Conservation (phyloP, 345 rosid species). For the Citrus hindsii region DNA sequence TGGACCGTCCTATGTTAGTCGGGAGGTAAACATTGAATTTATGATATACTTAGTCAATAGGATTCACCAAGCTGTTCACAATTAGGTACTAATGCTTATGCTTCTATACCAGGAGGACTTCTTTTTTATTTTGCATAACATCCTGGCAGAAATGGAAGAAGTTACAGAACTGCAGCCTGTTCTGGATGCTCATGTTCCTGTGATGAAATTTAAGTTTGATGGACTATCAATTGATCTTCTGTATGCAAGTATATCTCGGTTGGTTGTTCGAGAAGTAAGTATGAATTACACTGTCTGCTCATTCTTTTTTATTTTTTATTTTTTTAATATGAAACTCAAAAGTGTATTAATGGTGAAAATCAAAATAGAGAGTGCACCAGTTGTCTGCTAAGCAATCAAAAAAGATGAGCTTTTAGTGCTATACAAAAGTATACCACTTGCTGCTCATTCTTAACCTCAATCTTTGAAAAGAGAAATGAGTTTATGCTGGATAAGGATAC, state of each 20-base stretch:
- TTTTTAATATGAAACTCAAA: too few relatives aligned
- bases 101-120: constrained; percentile 48
- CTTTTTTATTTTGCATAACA: constrained; percentile 49
- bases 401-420: too few relatives aligned
- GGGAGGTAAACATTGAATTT: constrained; percentile 41
- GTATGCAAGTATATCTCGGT: constrained; percentile 55
- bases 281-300: not conserved
- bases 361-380: too few relatives aligned
- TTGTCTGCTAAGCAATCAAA: too few relatives aligned
- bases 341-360: too few relatives aligned
- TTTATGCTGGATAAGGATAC: not conserved
- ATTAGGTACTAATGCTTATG: not conserved
- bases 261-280: constrained; percentile 64
- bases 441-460: too few relatives aligned
- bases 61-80: not conserved
- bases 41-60: not conserved
- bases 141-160: constrained; percentile 55
- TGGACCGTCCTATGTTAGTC: constrained; percentile 66
- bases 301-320: too few relatives aligned
- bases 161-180: constrained; percentile 68
- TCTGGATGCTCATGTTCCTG: constrained; percentile 80
- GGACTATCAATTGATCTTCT: constrained; percentile 69
- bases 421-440: too few relatives aligned
- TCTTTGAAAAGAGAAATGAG: too few relatives aligned
- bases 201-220: constrained; percentile 68